Evolutionary conservation across 2,329 filamentous ascomycete genomes (phyloP).

Genomic region (Penicillium vulpinum): DNA sequence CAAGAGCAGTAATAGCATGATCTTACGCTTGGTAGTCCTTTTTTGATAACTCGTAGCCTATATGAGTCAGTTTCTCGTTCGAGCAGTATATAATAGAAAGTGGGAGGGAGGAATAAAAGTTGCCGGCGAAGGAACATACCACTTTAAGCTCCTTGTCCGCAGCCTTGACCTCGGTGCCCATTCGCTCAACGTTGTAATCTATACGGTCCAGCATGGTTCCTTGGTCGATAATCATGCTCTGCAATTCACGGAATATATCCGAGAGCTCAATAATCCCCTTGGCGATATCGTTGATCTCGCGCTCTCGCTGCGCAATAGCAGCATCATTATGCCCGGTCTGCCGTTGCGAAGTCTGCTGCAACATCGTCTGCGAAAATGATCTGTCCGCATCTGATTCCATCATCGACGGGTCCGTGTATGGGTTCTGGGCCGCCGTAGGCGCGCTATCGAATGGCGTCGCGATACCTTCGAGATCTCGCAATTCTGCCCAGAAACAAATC

Average conservation of each 20-base stretch:
- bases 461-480: slow-evolving; percentile 70
- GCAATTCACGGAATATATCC: slow-evolving; percentile 94
- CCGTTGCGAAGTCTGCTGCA: slow-evolving; percentile 72
- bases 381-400: slow-evolving; percentile 93
- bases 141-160: slow-evolving; percentile 90
- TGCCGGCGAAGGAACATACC: slow-evolving; percentile 41
- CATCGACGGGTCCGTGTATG: slow-evolving; percentile 81
- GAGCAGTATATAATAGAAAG: neutral
- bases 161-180: slow-evolving; percentile 88
- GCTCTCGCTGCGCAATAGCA: slow-evolving; percentile 85
- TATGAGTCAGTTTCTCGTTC: neutral
- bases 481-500: slow-evolving; percentile 52
- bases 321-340: slow-evolving; percentile 67
- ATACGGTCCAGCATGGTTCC: slow-evolving; percentile 90
- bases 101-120: neutral
- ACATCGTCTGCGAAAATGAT: slow-evolving; percentile 83
- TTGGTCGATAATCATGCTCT: slow-evolving; percentile 92
- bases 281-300: slow-evolving; percentile 96
- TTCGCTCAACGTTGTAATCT: slow-evolving; percentile 96
- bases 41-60: slow-evolving; percentile 81
- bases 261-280: slow-evolving; percentile 97
- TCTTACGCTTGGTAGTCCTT: slow-evolving; percentile 84
- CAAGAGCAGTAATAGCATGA: slow-evolving; percentile 83
- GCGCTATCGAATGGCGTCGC: slow-evolving; percentile 53
- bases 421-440: slow-evolving; percentile 56